phyloP scores from a whole-genome alignment of 2,329 filamentous ascomycete genomes.

The Fusarium nematophilum region DNA sequence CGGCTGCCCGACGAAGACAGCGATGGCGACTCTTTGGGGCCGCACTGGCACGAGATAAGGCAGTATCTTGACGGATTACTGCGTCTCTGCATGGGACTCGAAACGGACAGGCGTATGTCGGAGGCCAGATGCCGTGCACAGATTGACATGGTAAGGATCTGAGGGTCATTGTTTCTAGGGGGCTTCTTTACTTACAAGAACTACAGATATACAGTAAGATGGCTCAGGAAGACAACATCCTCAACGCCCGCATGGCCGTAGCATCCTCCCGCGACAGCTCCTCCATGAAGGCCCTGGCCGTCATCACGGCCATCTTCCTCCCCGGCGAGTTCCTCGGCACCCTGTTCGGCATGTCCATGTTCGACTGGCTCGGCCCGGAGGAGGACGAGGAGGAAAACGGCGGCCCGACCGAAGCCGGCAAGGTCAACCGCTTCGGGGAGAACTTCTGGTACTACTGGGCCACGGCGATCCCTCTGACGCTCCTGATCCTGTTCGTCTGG shows the following conservation, averaged over 20 bases:
- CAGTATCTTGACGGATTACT: constrained; percentile 59
- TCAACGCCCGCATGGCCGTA: constrained; percentile 56
- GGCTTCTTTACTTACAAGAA: constrained; percentile 9
- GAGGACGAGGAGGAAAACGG: constrained; percentile 41
- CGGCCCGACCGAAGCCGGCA: constrained; percentile 13
- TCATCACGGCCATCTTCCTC: constrained; percentile 61
- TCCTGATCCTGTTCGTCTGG: constrained; percentile 56
- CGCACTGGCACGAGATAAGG: constrained; percentile 59
- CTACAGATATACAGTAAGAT: constrained; percentile 60
- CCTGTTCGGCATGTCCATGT: constrained; percentile 60
- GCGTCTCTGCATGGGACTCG: constrained; percentile 57
- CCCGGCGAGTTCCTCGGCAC: constrained; percentile 60
- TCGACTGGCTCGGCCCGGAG: constrained; percentile 56
- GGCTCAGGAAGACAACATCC: constrained; percentile 61
- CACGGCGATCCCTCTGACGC: constrained; percentile 56
- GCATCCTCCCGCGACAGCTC: constrained; percentile 56
- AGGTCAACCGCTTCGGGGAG: constrained; percentile 48
- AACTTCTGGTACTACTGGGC: constrained; percentile 61
- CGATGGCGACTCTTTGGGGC: constrained; percentile 46
- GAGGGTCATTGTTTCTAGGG: no score
- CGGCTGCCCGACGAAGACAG: constrained; percentile 24
- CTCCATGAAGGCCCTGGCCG: constrained; percentile 60
- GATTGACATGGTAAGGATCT: constrained; percentile 56
- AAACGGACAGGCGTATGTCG: constrained; percentile 59
- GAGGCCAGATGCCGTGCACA: constrained; percentile 59